Base-by-base conservation (phyloP, 495 filamentous ascomycete species). In the Pseudomonodictys pantanalensis region DNA sequence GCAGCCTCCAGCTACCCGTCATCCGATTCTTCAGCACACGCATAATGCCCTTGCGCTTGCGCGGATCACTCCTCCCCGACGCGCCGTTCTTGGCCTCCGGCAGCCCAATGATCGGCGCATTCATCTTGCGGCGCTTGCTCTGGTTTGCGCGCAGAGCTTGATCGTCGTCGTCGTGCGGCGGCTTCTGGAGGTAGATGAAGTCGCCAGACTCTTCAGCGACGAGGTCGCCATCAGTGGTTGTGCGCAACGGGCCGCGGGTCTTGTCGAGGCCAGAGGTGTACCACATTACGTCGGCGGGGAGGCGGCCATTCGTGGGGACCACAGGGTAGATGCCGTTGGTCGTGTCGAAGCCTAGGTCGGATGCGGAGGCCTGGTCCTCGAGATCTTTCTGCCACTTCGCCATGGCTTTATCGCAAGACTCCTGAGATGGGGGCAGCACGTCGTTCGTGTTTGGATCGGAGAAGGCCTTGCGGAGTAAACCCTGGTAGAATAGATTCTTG, bases 11-110 rank as follows among this genome's bases (percentile, higher is more conserved):
- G 32, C 47, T 50, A 23, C 47, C 47, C 24, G 47, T 50, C 20
- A 29, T 7, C 8, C 2, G 32, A 50, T 50, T 50, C 7, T 33
- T 26, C 23, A 29, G 24, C 23, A 50, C 24, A 3, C 47, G 47
- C 3, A 7, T 11, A 15, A 29, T 15, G 7, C 11, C 12, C 25
- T 50, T 50, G 11, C 24, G 47, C 24, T 30, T 29, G 2, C 47
- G 23, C 23, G 47, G 24, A 10, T 24, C 47, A 50, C 32, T 26
- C 7, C 20, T 12, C 24, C 23, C 47, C 23, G 47, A 30, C 6
- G 24, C 47, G 23, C 47, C 47, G 24, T 50, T 50, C 24, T 50
- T 50, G 2, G 24, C 24, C 25, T 50, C 47, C 7, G 23, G 47
- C 3, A 50, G 9, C 8, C 9, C 7, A 8, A 25, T 18, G 12